These are phyloP conservation scores for Trypanosoma congolense DNA, from an alignment of 208 protist genomes.

Conservation along the genomic window DNA sequence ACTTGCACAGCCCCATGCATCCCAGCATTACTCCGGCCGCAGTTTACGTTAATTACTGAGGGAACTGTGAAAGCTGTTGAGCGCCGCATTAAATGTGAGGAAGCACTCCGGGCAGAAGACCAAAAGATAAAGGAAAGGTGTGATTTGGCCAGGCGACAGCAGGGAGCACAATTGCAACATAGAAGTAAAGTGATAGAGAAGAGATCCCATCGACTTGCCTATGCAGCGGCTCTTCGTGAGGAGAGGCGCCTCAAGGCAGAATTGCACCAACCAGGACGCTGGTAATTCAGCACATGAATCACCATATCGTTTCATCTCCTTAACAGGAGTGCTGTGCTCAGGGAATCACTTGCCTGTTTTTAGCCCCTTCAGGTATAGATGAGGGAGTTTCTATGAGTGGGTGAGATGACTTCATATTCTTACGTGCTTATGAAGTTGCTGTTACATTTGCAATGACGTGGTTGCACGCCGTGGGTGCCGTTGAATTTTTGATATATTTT, in stretches of 20 bases:
- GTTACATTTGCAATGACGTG: no score
- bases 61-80: conserved; percentile 38
- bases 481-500: no score
- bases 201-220: conserved; percentile 19
- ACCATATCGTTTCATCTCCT: no score
- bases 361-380: no score
- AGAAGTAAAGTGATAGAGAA: conserved; percentile 12
- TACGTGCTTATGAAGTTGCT: no score
- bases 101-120: conserved; percentile 10
- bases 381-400: no score
- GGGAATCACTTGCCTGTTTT: no score
- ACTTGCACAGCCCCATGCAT: conserved; percentile 8
- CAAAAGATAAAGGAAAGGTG: conserved; percentile 25
- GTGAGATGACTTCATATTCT: no score
- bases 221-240: conserved; percentile 20
- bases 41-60: conserved; percentile 32
- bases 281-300: no score
- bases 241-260: conserved; percentile 21
- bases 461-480: no score
- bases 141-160: conserved; percentile 1
- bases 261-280: conserved; percentile 14
- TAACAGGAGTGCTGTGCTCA: no score
- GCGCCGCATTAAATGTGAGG: conserved; percentile 25
- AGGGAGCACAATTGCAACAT: not conserved
- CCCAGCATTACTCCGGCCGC: conserved; percentile 37